Conservation (phyloP, 108 stramenopile genomes). For the Cyclostephanos tholiformis region DNA sequence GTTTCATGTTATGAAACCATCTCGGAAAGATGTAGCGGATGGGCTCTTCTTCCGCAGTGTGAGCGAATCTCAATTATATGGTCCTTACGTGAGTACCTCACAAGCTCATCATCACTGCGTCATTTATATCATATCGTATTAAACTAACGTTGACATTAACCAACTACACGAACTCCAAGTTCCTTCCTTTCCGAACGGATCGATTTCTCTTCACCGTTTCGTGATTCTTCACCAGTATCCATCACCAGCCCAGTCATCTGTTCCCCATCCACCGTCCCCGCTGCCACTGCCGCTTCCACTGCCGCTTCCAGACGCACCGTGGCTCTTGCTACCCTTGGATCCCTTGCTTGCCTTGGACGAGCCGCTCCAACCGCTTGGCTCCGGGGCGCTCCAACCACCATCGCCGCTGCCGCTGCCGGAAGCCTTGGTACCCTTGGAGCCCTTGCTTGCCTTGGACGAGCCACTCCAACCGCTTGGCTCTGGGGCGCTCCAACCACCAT, state of each 20-base stretch:
- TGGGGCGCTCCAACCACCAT: background rate
- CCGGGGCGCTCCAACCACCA: background rate
- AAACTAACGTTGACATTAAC: too few relatives aligned
- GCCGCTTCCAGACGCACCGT: background rate
- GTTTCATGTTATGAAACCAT: too few relatives aligned
- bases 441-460: slow-evolving; percentile 1
- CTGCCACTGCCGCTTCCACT: background rate
- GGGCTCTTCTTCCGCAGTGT: too few relatives aligned
- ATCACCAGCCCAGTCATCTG: background rate
- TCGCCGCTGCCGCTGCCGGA: background rate
- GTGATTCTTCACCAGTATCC: background rate
- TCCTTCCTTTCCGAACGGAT: background rate
- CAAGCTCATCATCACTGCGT: too few relatives aligned
- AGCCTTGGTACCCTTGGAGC: background rate
- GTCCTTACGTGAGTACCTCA: too few relatives aligned
- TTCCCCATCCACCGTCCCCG: background rate
- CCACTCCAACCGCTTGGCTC: background rate
- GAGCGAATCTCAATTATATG: too few relatives aligned
- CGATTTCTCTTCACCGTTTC: background rate
- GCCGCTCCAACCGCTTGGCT: background rate
- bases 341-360: slow-evolving; percentile 1
- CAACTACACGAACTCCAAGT: too few relatives aligned
- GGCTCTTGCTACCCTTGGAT: background rate
- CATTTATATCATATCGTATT: too few relatives aligned
- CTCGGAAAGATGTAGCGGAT: too few relatives aligned